Percentiles rank a stretch among this genome's conserved stretches.
These are phyloP conservation scores for Tetrahymena thermophila DNA, from an alignment of 73 alveolate species.

Conservation along the genomic window DNA sequence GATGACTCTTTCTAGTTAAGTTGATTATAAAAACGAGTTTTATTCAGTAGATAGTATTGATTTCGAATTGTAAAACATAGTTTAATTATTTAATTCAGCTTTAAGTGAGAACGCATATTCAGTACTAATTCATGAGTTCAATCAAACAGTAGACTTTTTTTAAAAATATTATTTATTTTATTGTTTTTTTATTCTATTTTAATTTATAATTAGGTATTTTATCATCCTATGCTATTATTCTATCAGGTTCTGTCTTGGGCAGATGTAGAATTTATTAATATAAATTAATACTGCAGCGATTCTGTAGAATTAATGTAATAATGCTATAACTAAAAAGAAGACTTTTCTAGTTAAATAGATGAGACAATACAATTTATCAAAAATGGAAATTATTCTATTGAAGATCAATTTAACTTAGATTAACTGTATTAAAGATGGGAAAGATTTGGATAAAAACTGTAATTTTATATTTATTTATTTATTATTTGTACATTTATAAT, in stretches of 20 bases:
- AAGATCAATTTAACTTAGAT: not conserved
- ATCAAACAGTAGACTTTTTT: not conserved
- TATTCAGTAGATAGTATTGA: not conserved
- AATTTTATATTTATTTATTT: not conserved
- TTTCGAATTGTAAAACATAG: not conserved
- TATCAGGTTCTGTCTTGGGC: not conserved
- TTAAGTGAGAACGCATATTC: not conserved
- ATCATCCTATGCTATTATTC: not conserved
- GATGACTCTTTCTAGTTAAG: not conserved
- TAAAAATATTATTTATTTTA: too few species aligned
- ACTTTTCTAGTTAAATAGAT: not conserved
- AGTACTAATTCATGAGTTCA: not conserved
- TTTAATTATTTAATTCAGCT: not conserved
- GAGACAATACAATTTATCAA: not conserved
- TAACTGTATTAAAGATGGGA: not conserved
- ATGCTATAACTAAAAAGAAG: not conserved
- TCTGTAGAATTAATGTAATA: not conserved
- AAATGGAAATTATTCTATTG: not conserved
- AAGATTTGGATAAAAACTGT: not conserved
- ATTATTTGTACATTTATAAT: not conserved
- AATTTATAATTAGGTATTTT: not conserved
- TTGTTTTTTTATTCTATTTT: not conserved
- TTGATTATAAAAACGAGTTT: not conserved
- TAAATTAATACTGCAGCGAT: not conserved
- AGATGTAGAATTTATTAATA: not conserved